These are phyloP conservation scores for Oryza longistaminata DNA, from an alignment of 176 grass and related monocot genomes.

Conservation along the genomic window DNA sequence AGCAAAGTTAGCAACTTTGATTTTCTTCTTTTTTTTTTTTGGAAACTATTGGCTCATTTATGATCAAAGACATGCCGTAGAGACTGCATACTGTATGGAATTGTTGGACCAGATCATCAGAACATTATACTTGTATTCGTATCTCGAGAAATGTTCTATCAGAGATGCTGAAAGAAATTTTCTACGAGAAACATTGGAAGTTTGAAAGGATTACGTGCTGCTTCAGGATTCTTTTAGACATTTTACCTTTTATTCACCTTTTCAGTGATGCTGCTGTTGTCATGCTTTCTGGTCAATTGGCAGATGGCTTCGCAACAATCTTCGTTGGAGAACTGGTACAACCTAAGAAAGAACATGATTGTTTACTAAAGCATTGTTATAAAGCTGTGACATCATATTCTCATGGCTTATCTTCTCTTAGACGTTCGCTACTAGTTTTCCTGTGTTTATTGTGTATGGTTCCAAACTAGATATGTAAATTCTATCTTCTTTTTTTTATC, in stretches of 20 bases:
- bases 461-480: slow-evolving; percentile 20
- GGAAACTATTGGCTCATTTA: neutral
- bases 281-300: slow-evolving; percentile 97
- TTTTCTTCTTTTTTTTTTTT: neutral
- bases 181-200: neutral
- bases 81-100: neutral
- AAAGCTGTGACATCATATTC: neutral
- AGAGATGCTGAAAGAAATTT: neutral
- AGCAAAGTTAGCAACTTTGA: neutral
- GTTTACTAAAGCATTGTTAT: neutral
- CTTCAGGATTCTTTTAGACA: slow-evolving; percentile 4
- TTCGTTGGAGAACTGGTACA: slow-evolving; percentile 94
- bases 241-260: slow-evolving; percentile 44
- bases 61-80: neutral
- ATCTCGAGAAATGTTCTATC: neutral
- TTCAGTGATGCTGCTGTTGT: slow-evolving; percentile 88
- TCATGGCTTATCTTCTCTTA: slow-evolving; percentile 9
- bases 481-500: slow-evolving; percentile 1
- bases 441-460: slow-evolving; percentile 12
- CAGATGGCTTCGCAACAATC: slow-evolving; percentile 91
- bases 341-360: slow-evolving; percentile 3
- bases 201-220: slow-evolving; percentile 8
- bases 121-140: neutral
- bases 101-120: neutral
- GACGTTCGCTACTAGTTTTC: neutral